Base-by-base conservation (phyloP, 2,329 filamentous ascomycete genomes). In the Ascochyta koolunga region DNA sequence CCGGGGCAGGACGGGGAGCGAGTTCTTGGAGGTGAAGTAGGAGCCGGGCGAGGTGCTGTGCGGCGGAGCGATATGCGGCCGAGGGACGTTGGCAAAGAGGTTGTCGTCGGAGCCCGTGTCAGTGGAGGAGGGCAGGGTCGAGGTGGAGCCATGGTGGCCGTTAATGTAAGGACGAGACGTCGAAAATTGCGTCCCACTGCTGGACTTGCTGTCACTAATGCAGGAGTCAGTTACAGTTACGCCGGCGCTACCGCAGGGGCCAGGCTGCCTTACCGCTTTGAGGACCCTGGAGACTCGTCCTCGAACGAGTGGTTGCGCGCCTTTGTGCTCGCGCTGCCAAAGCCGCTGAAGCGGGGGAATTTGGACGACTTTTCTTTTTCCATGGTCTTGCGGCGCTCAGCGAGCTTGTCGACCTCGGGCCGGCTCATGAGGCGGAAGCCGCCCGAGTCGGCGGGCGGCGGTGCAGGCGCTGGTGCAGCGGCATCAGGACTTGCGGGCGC, bases 191-290 rank as follows among this genome's bases (percentile, higher is more conserved):
- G 72, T 73, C 35, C 70, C 71, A 62, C 67, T 76, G 63, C 73
- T 76, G n/a, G 72, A 74, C 55, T 75, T 75, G 65, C 72, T 75
- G 55, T 73, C 72, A 54, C 72, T 75, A 66, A 59, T 59, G 59
- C 58, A 60, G 49, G 51, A 57, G 44, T 73, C 58, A 73, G 27
- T 29, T 29, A 29, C 27, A 13, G 67, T 62, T 59, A 37, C 56
- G 58, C 61, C 60, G 62, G 55, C 59, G 63, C 65, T 61, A 64
- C 56, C 40, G 53, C 56, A 57, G 58, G 56, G 50, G 49, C 55
- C 56, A 50, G 56, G 52, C 25, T 39, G 42, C 61, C 69, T 65
- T 72, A 73, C 71, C 72, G 70, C 59, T 74, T 73, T 33, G 67
- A 70, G 46, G 70, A 71, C 35, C 57, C 61, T 57, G 67, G 69